A percentile compares a stretch with the other conserved stretches of the same genome.
Conservation (phyloP, 352 stramenopile species). For the Phytophthora sojae region DNA sequence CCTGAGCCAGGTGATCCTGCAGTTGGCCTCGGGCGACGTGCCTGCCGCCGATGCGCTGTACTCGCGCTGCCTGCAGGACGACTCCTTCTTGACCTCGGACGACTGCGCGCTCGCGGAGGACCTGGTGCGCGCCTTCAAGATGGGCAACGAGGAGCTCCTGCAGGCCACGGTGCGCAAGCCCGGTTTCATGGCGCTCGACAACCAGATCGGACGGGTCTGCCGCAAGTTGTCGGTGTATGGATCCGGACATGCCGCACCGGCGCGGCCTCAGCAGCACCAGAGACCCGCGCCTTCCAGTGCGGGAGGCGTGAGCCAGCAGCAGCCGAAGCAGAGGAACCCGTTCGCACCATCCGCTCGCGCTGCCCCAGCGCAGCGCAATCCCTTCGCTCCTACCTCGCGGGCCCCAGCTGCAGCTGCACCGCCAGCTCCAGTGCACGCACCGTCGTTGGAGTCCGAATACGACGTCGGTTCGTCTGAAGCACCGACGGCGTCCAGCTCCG, state of each 20-base stretch:
- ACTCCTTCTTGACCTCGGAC: slow-evolving; percentile 76
- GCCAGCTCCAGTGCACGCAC: slow-evolving; percentile 18
- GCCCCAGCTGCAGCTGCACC: slow-evolving; percentile 8
- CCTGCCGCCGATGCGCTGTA: slow-evolving; percentile 80
- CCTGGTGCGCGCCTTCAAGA: slow-evolving; percentile 80
- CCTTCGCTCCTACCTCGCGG: slow-evolving; percentile 47
- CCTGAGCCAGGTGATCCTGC: slow-evolving; percentile 72
- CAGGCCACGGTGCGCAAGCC: slow-evolving; percentile 80
- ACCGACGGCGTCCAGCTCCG: slow-evolving; percentile 21
- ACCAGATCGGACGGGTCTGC: slow-evolving; percentile 73
- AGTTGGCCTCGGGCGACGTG: slow-evolving; percentile 67
- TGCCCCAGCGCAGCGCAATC: slow-evolving; percentile 35
- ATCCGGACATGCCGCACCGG: slow-evolving; percentile 10
- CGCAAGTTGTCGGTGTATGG: slow-evolving; percentile 78
- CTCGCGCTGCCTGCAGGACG: slow-evolving; percentile 80
- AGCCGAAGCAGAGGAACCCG: slow-evolving; percentile 39
- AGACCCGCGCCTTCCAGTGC: slow-evolving; percentile 29
- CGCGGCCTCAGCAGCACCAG: slow-evolving; percentile 33
- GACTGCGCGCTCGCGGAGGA: slow-evolving; percentile 82
- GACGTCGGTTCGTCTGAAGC: slow-evolving; percentile 28
- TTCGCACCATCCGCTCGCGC: slow-evolving; percentile 36
- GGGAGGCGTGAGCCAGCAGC: slow-evolving; percentile 26
- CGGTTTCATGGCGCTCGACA: slow-evolving; percentile 80
- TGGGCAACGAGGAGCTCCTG: slow-evolving; percentile 78
- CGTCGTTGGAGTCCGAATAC: slow-evolving; percentile 36